Evolutionary conservation across 768 basidiomycete species (phyloP), one percentile per base, ranked within the genome.

Genomic region (Pleurotus sapidus): DNA sequence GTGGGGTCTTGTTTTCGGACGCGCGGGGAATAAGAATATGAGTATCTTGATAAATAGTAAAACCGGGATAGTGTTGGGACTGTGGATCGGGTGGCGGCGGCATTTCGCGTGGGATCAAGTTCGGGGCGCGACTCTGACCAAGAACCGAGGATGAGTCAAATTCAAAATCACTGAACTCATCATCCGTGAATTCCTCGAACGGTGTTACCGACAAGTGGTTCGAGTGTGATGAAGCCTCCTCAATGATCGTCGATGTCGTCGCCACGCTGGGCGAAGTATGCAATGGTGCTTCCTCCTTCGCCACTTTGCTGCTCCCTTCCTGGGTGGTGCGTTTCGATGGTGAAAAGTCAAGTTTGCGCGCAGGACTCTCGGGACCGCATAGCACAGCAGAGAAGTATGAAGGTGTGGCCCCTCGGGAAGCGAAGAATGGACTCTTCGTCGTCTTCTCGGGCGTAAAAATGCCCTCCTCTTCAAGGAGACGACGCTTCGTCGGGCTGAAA

Each of bases 401-500:
- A 49, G 62, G 45, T 8, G 62, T 59, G 55, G 57, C 78, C 11
- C 58, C 61, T 54, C 56, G 59, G 49, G 67, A 60, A 34, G 62
- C 61, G 9, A 67, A 67, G 25, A 73, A 56, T 24, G 77, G 69
- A 57, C 63, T 74, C 59, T 75, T 76, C 55, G 64, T 46, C n/a
- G 69, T 69, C 63, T 72, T 76, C 53, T 70, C 67, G 3, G 73
- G 68, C 30, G 73, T 69, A 43, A 74, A 70, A 6, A 81, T 70
- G 55, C 79, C 84, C 63, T 84, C 84, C 48, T 75, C 75, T 62
- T 73, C 75, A 59, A 88, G 74, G 49, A 89, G 80, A 55, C 88
- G 83, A 50, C 88, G 84, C 66, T 91, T 91, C 25, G 84, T 76
- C 18, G 88, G 86, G 62, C 82, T 88, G 64, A 78, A 79, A 46